Percentiles rank a stretch among this genome's conserved stretches.
Evolutionary conservation across 345 rosid species (phyloP).

Genomic region (Litchi chinensis): DNA sequence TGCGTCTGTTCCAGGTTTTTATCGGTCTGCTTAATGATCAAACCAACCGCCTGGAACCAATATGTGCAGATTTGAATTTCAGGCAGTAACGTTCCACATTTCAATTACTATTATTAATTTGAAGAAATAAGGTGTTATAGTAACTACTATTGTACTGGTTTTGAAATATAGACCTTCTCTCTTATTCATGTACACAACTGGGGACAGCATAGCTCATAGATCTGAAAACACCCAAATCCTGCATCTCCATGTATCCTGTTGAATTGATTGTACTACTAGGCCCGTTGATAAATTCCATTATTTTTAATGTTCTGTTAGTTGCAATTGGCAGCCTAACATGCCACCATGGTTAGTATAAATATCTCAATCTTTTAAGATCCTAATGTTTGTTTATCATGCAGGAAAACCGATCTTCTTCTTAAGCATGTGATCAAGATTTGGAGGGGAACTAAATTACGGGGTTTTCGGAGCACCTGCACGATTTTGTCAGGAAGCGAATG

Average conservation of each 20-base stretch:
- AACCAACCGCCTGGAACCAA: not conserved
- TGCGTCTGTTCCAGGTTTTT: not conserved
- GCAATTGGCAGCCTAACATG: not conserved
- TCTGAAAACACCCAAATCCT: not conserved
- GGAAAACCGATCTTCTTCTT: conserved; percentile 30
- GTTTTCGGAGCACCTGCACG: not conserved
- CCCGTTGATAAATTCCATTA: not conserved
- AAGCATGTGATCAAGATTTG: conserved; percentile 3
- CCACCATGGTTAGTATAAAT: not conserved
- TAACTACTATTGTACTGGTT: not conserved
- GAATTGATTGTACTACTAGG: not conserved
- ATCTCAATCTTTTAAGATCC: not conserved
- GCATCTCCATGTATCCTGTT: not conserved
- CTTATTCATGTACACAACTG: not conserved
- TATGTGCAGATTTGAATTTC: not conserved
- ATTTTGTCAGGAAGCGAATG: conserved; percentile 30
- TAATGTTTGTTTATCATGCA: conserved; percentile 20
- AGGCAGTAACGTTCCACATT: not conserved
- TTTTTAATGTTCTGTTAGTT: not conserved
- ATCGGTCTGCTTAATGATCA: not conserved
- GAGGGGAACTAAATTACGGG: too few species aligned
- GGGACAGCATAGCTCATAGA: not conserved
- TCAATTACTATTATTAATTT: not conserved
- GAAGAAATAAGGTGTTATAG: not conserved
- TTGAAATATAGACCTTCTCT: not conserved